Base-by-base conservation (phyloP, 2,329 filamentous ascomycete species). In the Fusarium marasasianum region DNA sequence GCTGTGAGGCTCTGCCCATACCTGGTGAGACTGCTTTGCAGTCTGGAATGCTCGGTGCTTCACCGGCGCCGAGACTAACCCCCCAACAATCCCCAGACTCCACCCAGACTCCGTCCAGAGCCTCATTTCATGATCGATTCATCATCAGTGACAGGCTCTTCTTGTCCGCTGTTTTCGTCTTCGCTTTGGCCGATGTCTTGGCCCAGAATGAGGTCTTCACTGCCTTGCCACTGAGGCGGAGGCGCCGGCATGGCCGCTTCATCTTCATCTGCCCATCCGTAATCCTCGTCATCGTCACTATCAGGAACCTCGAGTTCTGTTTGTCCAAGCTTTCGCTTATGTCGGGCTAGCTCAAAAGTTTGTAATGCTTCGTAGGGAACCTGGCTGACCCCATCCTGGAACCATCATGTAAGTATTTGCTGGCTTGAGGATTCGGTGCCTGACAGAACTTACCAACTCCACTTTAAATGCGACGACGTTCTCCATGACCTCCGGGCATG, bases 241-340 rank as follows among this genome's bases (percentile, higher is more conserved):
- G 87, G 87, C 8, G 83, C 84, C 17, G 90, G 89, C 76, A 91
- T 83, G 57, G 87, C 86, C 63, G 88, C 87, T 64, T 92, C 91
- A 75, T 92, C 90, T 50, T 90, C 88, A 59, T 92, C 89, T 44
- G 88, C 88, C 92, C 92, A 94, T 20, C 91, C 92, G 77, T 93
- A 94, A 77, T 93, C 90, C 72, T 94, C 92, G 67, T 92, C 91
- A 37, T 87, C 88, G 48, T 91, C 90, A 71, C 89, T 92, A 70
- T 91, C 89, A 5, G 88, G 86, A 51, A 91, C 85, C 75, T 91
- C 89, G 55, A 89, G 84, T 59, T 87, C 88, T 9, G 90, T 88
- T 50, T 92, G 88, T 37, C 77, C 82, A 60, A 92, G 85, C 79
- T 94, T 90, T 76, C 92, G 87, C 82, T 94, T 94, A 83, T 68